Evolutionary conservation across 106 monocot species (phyloP), one percentile per base, ranked within the genome.

Genomic region (Dendrobium chrysotoxum): DNA sequence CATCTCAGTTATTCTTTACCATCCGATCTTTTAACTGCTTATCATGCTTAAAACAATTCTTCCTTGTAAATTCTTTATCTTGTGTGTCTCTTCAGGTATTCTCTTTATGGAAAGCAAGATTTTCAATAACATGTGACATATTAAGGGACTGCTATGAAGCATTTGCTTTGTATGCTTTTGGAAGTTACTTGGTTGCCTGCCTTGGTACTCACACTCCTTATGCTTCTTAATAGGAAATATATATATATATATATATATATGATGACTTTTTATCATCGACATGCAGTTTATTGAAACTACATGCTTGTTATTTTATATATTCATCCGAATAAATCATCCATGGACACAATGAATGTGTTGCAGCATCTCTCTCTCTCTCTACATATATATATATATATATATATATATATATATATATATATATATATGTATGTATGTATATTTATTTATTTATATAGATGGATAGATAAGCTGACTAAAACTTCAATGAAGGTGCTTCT

Each of bases 131-230:
- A 58, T 95, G 92, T 79, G 95, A 95, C 83, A 95, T 95, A 53
- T 83, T 95, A 80, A 85, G 95, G 67, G 92, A 87, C 74, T 95
- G 95, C 73, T 96, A 93, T 75, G 95, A 96, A 86, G 95, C 95
- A 73, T 92, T 90, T 87, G 92, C 92, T 42, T 66, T 95, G 78
- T 95, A 92, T 81, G 83, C 77, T 47, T 95, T 95, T 73, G 88
- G 92, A 72, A 73, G 90, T 25, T 92, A 95, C 82, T 81, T 95
- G 82, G 88, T 90, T 58, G 89, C 89, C 7, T 95, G 92, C 76
- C 87, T 95, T 38, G 95, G 95, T 95, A 86, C 86, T 77, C 16
- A 17, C 45, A 25, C 41, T 73, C 5, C 45, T 47, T 42, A 23
- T 78, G 45, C 46, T 17, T 70, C 8, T 80, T 28, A 45, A 35